These are phyloP conservation scores for Russula olivacea DNA, from an alignment of 768 basidiomycete species.

Conservation along the genomic window DNA sequence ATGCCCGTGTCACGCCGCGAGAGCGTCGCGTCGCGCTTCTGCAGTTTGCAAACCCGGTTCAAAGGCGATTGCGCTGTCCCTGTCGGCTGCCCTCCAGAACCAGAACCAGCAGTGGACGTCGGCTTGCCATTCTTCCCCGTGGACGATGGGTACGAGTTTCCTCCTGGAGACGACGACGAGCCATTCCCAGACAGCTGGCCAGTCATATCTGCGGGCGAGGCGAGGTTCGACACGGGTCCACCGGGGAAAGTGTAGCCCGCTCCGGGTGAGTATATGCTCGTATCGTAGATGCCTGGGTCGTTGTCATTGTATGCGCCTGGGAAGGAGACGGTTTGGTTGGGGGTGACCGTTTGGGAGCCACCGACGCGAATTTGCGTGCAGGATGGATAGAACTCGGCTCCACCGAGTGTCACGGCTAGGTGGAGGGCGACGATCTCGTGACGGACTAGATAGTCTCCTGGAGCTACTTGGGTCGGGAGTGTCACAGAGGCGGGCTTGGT, in stretches of 20 bases:
- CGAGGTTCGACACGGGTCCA: conserved; percentile 23
- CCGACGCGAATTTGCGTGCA: conserved; percentile 53
- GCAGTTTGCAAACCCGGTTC: conserved; percentile 5
- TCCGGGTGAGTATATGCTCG: conserved; percentile 30
- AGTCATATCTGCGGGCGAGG: conserved; percentile 7
- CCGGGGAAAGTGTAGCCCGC: conserved; percentile 18
- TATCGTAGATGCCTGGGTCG: conserved; percentile 66
- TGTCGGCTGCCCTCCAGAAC: background rate
- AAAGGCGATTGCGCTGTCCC: background rate
- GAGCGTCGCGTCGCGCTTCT: conserved; percentile 1
- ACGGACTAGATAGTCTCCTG: conserved; percentile 71
- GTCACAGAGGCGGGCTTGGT: conserved; percentile 29
- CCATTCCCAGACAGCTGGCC: background rate
- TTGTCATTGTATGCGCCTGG: conserved; percentile 68
- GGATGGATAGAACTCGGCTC: conserved; percentile 77
- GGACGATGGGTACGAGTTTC: background rate
- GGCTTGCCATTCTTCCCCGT: background rate
- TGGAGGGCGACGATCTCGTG: conserved; percentile 80
- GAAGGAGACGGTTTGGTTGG: conserved; percentile 54
- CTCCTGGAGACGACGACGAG: background rate
- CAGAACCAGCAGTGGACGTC: conserved; percentile 1
- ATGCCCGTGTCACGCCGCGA: conserved; percentile 1
- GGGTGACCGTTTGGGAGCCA: conserved; percentile 48
- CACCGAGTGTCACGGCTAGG: conserved; percentile 47
- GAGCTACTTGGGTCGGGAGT: conserved; percentile 42